phyloP scores from a whole-genome alignment of 1,284 basidiomycete species.

The Rugosomyces carneus region DNA sequence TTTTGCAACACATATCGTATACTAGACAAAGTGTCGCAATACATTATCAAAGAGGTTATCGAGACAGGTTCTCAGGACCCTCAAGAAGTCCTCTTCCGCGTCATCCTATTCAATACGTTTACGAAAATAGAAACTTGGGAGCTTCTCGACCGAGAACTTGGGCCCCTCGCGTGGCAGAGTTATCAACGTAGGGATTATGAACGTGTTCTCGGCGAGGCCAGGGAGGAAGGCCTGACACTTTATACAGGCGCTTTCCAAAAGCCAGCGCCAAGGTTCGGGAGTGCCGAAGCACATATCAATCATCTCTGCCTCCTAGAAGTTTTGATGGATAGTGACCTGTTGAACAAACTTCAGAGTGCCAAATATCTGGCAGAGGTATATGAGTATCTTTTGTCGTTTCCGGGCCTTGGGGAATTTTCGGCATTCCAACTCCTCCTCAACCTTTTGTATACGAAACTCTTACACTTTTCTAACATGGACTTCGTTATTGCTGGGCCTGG shows the following conservation, averaged over 20 bases:
- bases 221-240: constrained; percentile 32
- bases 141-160: constrained; percentile 39
- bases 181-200: constrained; percentile 44
- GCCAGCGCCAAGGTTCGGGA: constrained; percentile 45
- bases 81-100: constrained; percentile 52
- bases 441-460: constrained; percentile 46
- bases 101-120: constrained; percentile 56
- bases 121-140: constrained; percentile 58
- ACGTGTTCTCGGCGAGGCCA: constrained; percentile 37
- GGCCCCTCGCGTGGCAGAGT: constrained; percentile 44
- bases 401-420: constrained; percentile 56
- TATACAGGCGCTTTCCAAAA: constrained; percentile 66
- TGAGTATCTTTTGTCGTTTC: constrained; percentile 47
- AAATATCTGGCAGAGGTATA: constrained; percentile 48
- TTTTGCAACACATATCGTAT: constrained; percentile 64
- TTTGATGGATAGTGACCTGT: constrained; percentile 46
- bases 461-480: constrained; percentile 54
- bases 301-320: constrained; percentile 51
- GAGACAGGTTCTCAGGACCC: constrained; percentile 51
- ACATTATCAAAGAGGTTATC: constrained; percentile 52
- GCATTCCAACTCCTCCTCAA: constrained; percentile 53
- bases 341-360: constrained; percentile 34
- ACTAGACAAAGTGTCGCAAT: constrained; percentile 55
- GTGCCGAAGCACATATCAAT: constrained; percentile 39
- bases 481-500: constrained; percentile 59